Evolutionary conservation across 2,329 filamentous ascomycete species (phyloP), one percentile per base, ranked within the genome.

Genomic region (Hortaea sp.): DNA sequence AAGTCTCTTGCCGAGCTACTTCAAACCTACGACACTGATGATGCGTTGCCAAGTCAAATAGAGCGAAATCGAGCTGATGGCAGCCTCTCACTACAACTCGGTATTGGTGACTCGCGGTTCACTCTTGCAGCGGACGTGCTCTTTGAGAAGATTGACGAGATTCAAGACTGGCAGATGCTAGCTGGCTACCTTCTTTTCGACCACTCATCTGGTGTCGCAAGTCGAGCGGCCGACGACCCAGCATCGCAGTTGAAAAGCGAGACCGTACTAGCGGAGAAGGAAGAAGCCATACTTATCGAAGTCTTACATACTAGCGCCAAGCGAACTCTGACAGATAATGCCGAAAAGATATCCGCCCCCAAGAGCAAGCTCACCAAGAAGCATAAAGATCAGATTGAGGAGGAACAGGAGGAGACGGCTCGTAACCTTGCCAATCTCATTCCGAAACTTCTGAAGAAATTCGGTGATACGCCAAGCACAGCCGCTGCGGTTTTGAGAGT

Each of bases 131-230:
- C 88, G 0, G 85, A 94, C 63, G 85, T 82, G 0, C 74, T 97
- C 4, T 94, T 87, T 58, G 85, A 92, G 52, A 83, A 84, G 56
- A 78, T 95, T 49, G 73, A 80, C 0, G 87, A 92, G 57, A 76
- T 95, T 29, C 79, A 81, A 54, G 81, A 88, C 47, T 98, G 92
- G 92, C 86, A 94, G 60, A 76, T 85, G 4, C 68, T 98, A 47
- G 84, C 88, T 28, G 88, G 88, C 11, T 98, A 95, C 64, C 76
- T 98, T 5, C 73, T 98, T 1, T 94, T 87, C 62, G 92, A 98
- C 58, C 89, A 97, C 64, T 92, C 88, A 0, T 60, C 64, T 29
- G 53, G 58, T 34, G 53, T 68, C 59, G 62, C 79, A 63, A 70
- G 81, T 56, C 66, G 73, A 53, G 65, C 74, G 2, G 75, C 76